Conservation (phyloP, 345 rosid genomes). For the Salix viminalis region DNA sequence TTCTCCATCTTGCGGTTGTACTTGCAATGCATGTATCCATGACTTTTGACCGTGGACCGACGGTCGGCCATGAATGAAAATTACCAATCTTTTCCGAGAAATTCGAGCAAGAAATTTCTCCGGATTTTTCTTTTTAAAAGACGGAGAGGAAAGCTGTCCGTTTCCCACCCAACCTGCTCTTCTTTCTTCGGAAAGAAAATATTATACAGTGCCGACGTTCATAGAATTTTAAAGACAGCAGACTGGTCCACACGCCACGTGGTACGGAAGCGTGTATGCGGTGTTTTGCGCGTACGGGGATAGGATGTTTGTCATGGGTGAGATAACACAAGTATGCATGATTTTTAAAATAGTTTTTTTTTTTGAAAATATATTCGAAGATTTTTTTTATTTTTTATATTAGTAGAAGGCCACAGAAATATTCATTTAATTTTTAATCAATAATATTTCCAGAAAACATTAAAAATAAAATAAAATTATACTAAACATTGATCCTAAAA, state of each 20-base stretch:
- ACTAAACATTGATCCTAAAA: no score
- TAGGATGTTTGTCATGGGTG: no score
- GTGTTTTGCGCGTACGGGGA: not conserved
- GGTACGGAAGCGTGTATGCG: not conserved
- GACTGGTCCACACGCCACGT: not conserved
- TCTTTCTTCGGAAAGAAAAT: no score
- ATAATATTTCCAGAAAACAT: no score
- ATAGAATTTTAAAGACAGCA: no score
- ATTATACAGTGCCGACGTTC: not conserved
- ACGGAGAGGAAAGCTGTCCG: not conserved
- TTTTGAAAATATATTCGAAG: no score
- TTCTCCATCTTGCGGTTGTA: conserved; percentile 17
- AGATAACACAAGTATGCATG: no score
- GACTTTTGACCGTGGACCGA: conserved; percentile 5
- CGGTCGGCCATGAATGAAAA: not conserved
- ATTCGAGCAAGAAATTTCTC: not conserved
- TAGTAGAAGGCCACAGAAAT: no score
- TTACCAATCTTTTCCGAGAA: not conserved
- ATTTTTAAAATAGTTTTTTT: no score
- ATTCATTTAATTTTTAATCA: no score
- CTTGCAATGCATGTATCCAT: not conserved
- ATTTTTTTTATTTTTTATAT: no score
- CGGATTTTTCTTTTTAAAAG: not conserved
- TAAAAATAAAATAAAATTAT: no score
- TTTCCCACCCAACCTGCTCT: not conserved